Evolutionary conservation across 176 grass and related monocot species (phyloP), one percentile per base, ranked within the genome.

Genomic region (Oryza officinalis): DNA sequence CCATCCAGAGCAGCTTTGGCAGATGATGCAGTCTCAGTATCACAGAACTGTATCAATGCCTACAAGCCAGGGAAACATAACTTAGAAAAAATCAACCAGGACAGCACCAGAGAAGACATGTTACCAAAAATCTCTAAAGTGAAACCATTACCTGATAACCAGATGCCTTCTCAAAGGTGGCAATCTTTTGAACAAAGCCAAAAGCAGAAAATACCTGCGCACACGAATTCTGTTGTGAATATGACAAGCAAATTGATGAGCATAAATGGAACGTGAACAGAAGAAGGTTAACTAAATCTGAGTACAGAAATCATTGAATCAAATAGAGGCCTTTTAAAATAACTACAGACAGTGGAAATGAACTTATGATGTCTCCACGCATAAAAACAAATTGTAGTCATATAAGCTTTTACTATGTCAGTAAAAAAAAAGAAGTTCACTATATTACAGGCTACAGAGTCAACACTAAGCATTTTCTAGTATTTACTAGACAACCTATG

Each of bases 181-280:
- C 89, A 69, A 98, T 98, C 87, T 98, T 98, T 78, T 98, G 96
- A 84, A 98, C 96, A 87, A 94, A 98, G 59, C 96, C 96, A 83
- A 95, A 98, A 83, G 96, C 89, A 60, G 96, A 98, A 85, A 98
- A 98, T 70, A 98, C 96, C 96, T 98, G 80, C 13, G 44, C 57
- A 88, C 64, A 88, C 8, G 65, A 68, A 83, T 25, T 71, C 66
- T 18, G 23, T 35, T 52, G 63, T 80, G 67, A 82, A 85, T 46
- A 84, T 4, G 10, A 78, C 17, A 79, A 50, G 73, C 67, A 60
- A 86, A 72, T 54, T 77, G 65, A 54, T 59, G 22, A 86, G 46
- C 43, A 45, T 82, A 80, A 71, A 67, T 57, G 30, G 13, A 23
- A 49, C 76, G 33, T 57, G 6, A 65, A 26, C 71, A 83, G 4